These are phyloP conservation scores for Amanita jacksonii DNA, from an alignment of 768 basidiomycete genomes.

Conservation along the genomic window DNA sequence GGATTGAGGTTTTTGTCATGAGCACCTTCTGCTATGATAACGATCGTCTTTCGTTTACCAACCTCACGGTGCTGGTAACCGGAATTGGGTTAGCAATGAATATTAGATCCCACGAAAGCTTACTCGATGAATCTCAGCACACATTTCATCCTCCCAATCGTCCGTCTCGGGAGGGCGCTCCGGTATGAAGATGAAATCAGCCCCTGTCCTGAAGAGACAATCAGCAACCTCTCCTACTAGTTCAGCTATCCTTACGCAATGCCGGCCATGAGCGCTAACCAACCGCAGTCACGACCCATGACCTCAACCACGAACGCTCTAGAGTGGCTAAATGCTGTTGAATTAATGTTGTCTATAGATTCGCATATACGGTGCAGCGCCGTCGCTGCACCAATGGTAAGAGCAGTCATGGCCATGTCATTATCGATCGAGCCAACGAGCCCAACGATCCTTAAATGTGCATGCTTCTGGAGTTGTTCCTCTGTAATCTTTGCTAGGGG, in stretches of 20 bases:
- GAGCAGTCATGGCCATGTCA: slow-evolving; percentile 96
- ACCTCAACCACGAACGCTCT: slow-evolving; percentile 98
- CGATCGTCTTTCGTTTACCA: slow-evolving; percentile 97
- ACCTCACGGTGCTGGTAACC: slow-evolving; percentile 75
- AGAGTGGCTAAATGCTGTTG: slow-evolving; percentile 92
- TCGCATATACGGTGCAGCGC: slow-evolving; percentile 96
- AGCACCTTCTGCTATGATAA: slow-evolving; percentile 97
- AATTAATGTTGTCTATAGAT: slow-evolving; percentile 96
- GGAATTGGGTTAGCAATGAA: neutral
- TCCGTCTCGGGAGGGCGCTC: slow-evolving; percentile 74
- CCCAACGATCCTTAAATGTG: slow-evolving; percentile 93
- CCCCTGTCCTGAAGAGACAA: slow-evolving; percentile 52
- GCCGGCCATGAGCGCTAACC: slow-evolving; percentile 90
- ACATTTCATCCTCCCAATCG: slow-evolving; percentile 92
- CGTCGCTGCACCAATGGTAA: slow-evolving; percentile 95
- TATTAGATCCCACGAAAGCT: slow-evolving; percentile 17
- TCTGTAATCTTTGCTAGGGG: slow-evolving; percentile 60
- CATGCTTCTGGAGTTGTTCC: slow-evolving; percentile 58
- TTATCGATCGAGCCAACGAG: slow-evolving; percentile 99
- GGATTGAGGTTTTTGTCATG: slow-evolving; percentile 81
- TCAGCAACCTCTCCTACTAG: neutral
- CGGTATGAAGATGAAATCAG: slow-evolving; percentile 97
- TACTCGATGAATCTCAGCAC: slow-evolving; percentile 70
- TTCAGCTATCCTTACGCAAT: slow-evolving; percentile 50
- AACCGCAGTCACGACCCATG: slow-evolving; percentile 99